Base-by-base conservation (phyloP, 1,139 yeast genomes). In the Citeromyces hawaiiensis region DNA sequence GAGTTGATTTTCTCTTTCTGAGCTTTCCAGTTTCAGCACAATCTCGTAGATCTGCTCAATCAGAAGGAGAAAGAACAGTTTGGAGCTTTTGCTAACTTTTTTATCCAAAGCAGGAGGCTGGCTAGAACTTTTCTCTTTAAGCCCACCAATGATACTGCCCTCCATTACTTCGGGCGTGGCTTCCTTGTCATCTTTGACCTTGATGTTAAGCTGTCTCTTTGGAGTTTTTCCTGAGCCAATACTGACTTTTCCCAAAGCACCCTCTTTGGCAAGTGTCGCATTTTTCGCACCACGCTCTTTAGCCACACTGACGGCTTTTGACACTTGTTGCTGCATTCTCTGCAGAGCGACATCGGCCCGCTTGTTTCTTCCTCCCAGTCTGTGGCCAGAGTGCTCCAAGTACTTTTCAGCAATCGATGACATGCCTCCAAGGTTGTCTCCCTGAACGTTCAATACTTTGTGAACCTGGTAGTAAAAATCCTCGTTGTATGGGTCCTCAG, bases 311-410 rank as follows among this genome's bases (percentile, higher is more conserved):
- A 91, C 96, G 7, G 97, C 97, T 55, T 83, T 83, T 56, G 88
- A 94, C 42, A 93, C 96, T 63, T 91, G 97, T 55, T 88, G 96
- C 64, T 91, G 97, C 96, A 91, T 88, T 68, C 96, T 79, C 63
- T 85, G 96, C 52, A 88, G 70, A 1, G 96, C 96, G 49, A 88
- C 82, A 58, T 86, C 96, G n/a, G 93, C 91, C 55, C 95, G 70
- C 63, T 83, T 79, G 51, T 76, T 72, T 56, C 94, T 77, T 38
- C 95, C 93, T 46, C 95, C 93, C 44, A 83, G 66, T 61, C 93
- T 76, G 56, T 86, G 94, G 38, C 96, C 95, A 47, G 94, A 82
- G 59, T 86, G 94, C 53, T 85, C 94, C 57, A 91, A 67, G 54
- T 93, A 88, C n/a, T 95, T 94, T 56, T 85, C 87, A 13, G 96